phyloP scores from a whole-genome alignment of 352 stramenopile genomes.

The Pythium biforme region DNA sequence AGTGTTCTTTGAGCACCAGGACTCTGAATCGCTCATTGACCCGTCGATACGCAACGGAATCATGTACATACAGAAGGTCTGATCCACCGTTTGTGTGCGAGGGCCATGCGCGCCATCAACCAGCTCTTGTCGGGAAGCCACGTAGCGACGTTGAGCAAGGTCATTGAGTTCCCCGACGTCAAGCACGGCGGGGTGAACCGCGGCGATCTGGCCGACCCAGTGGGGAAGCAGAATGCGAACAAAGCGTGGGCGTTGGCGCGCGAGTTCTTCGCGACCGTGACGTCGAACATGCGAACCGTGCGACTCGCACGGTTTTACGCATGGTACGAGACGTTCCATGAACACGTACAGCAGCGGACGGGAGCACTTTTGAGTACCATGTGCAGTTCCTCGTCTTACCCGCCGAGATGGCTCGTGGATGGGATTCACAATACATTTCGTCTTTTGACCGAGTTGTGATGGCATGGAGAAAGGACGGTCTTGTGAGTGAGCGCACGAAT shows the following conservation, averaged over 20 bases:
- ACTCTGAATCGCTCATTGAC: neutral
- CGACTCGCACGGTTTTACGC: too few species aligned
- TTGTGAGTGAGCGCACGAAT: too few species aligned
- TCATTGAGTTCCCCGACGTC: slow-evolving; percentile 45
- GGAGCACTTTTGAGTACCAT: too few species aligned
- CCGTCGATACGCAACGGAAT: slow-evolving; percentile 29
- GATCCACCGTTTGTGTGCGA: slow-evolving; percentile 28
- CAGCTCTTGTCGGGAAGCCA: neutral
- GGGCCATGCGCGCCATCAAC: slow-evolving; percentile 33
- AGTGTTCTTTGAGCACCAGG: slow-evolving; percentile 1
- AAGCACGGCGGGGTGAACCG: slow-evolving; percentile 60
- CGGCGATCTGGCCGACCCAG: slow-evolving; percentile 42
- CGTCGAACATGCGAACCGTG: neutral
- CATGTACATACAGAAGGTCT: slow-evolving; percentile 30
- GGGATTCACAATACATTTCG: too few species aligned
- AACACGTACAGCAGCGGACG: too few species aligned
- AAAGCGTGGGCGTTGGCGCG: slow-evolving; percentile 36
- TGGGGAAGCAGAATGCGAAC: slow-evolving; percentile 34
- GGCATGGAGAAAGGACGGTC: too few species aligned
- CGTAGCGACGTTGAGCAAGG: slow-evolving; percentile 12
- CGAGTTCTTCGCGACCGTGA: slow-evolving; percentile 13
- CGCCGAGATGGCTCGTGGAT: too few species aligned
- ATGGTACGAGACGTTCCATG: too few species aligned
- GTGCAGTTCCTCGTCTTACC: too few species aligned
- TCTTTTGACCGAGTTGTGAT: too few species aligned